Evolutionary conservation across 345 rosid genomes (phyloP).

Genomic region (Syzygium aqueum): DNA sequence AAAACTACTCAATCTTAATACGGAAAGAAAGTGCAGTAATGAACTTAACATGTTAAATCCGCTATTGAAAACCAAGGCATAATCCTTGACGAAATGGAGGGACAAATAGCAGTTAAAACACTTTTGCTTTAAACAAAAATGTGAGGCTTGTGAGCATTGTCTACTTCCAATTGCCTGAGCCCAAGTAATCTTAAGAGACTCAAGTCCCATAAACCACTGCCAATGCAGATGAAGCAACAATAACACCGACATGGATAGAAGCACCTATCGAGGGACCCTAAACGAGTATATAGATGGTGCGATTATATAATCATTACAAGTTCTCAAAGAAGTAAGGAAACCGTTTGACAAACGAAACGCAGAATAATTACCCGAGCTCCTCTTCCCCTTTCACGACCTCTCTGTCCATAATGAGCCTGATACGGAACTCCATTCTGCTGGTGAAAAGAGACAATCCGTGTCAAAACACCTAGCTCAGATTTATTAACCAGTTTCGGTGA

Average conservation of each 20-base stretch:
- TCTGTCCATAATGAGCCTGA: constrained; percentile 42
- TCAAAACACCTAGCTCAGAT: neutral
- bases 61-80: neutral
- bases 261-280: neutral
- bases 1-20: neutral
- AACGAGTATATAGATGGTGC: neutral
- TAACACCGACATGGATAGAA: neutral
- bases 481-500: neutral
- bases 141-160: neutral
- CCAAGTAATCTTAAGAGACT: neutral
- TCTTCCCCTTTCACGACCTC: constrained; percentile 81
- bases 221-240: neutral
- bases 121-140: neutral
- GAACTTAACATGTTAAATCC: neutral
- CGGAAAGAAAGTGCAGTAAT: neutral
- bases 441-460: neutral
- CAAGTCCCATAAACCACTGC: neutral
- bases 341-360: neutral
- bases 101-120: neutral
- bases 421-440: constrained; percentile 64
- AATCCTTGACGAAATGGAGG: neutral
- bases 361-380: constrained; percentile 64
- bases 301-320: neutral
- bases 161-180: neutral
- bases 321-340: neutral